A percentile compares a stretch with the other conserved stretches of the same genome.
These are phyloP conservation scores for Guadua angustifolia DNA, from an alignment of 176 grass and related monocot species.

Conservation along the genomic window DNA sequence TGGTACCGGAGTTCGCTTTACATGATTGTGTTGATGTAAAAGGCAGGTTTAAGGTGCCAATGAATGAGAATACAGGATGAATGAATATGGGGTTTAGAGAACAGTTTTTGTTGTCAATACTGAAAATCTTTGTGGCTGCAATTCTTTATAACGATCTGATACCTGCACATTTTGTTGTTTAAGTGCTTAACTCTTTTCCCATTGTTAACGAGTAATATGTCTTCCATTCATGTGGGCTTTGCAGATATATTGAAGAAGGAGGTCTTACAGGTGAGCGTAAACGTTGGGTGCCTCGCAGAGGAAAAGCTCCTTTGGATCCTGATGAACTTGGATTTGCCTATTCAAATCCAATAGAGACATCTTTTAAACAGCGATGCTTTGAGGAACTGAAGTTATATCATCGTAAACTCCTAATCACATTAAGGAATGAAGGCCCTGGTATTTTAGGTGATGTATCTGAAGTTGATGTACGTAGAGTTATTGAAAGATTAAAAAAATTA, in stretches of 20 bases:
- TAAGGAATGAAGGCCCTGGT: slow-evolving; percentile 84
- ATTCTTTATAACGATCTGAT: background rate
- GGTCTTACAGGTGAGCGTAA: slow-evolving; percentile 97
- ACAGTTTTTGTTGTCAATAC: background rate
- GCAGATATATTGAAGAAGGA: slow-evolving; percentile 92
- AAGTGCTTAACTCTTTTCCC: slow-evolving; percentile 3
- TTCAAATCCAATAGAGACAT: slow-evolving; percentile 81
- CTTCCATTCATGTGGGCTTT: slow-evolving; percentile 17
- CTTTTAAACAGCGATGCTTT: slow-evolving; percentile 83
- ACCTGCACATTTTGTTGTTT: slow-evolving; percentile 19
- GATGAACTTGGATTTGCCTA: slow-evolving; percentile 96
- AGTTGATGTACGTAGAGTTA: slow-evolving; percentile 71
- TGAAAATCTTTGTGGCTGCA: background rate
- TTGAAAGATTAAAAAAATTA: slow-evolving; percentile 77
- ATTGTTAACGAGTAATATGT: slow-evolving; percentile 4
- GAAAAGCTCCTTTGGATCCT: slow-evolving; percentile 87
- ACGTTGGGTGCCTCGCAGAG: slow-evolving; percentile 93
- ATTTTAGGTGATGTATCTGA: slow-evolving; percentile 87
- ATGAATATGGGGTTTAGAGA: background rate
- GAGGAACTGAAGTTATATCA: slow-evolving; percentile 88
- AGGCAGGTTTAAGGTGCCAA: background rate
- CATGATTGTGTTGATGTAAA: background rate
- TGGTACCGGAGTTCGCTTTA: background rate
- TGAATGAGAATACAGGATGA: slow-evolving; percentile 21
- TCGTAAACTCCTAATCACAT: slow-evolving; percentile 69